A percentile compares a stretch with the other conserved stretches of the same genome.
Conservation (phyloP, 305 asterid species). For the Solanum hybrid region DNA sequence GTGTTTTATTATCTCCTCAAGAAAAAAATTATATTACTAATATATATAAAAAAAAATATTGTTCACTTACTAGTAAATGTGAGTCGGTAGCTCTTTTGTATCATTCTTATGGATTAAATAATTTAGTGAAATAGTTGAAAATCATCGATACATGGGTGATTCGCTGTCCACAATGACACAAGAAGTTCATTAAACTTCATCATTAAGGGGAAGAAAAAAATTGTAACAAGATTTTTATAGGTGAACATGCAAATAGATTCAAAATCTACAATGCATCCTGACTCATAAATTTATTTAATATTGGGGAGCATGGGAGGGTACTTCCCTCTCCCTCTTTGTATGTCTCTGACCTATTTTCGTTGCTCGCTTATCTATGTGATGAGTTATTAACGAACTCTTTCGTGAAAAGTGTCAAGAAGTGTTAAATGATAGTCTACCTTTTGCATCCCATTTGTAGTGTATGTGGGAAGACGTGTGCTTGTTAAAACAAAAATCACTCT, state of each 20-base stretch:
- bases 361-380: not conserved
- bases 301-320: not conserved
- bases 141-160: not conserved
- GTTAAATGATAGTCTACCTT: not conserved
- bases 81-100: not conserved
- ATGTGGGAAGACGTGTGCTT: not conserved
- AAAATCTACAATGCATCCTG: not conserved
- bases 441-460: not conserved
- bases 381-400: not conserved
- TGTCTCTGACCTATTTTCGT: not conserved
- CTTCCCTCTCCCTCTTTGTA: not conserved
- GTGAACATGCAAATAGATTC: too few relatives aligned
- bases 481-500: not conserved
- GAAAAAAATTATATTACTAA: not conserved
- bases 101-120: not conserved
- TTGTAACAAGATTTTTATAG: too few relatives aligned
- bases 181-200: not conserved
- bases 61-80: not conserved
- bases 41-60: not conserved
- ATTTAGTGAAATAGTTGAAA: not conserved
- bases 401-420: not conserved
- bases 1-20: not conserved
- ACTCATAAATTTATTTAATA: not conserved
- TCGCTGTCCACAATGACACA: rapidly evolving
- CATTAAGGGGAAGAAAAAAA: not conserved